Evolutionary conservation across 768 basidiomycete genomes (phyloP).

Genomic region (Calocera viscosa): DNA sequence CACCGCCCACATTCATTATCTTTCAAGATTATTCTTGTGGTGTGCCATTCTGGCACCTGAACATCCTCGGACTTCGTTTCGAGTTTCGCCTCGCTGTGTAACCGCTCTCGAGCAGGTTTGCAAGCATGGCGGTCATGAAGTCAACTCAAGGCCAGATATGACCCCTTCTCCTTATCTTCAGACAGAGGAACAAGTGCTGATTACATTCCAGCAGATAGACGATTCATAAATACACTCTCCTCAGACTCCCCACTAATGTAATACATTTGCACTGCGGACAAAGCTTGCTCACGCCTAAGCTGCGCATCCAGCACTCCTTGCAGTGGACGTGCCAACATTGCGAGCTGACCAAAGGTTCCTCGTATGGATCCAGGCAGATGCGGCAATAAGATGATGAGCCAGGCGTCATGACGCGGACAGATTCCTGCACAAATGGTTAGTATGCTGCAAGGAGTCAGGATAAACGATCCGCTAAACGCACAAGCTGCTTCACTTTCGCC

Average conservation of each 20-base stretch:
- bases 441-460: conserved; percentile 7
- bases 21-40: conserved; percentile 17
- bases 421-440: conserved; percentile 31
- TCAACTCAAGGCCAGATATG: conserved; percentile 11
- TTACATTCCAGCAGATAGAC: not conserved
- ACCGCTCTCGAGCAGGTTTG: conserved; percentile 4
- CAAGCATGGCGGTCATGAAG: not conserved
- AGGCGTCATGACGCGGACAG: conserved; percentile 26
- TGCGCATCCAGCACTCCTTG: conserved; percentile 71
- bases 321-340: conserved; percentile 86
- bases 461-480: conserved; percentile 24
- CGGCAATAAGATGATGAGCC: conserved; percentile 47
- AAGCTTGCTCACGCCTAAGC: conserved; percentile 65
- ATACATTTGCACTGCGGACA: conserved; percentile 84
- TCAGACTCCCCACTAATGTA: conserved; percentile 59
- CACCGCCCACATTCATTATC: not conserved
- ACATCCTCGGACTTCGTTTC: not conserved
- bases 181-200: not conserved
- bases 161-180: conserved; percentile 1
- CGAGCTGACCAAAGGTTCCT: conserved; percentile 65
- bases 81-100: conserved; percentile 9
- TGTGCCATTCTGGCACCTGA: conserved; percentile 13
- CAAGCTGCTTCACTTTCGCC: conserved; percentile 46
- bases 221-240: conserved; percentile 57
- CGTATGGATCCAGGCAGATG: conserved; percentile 67